Evolutionary conservation across 1,284 basidiomycete species (phyloP), one percentile per base, ranked within the genome.

Genomic region (Cryptococcus sp.): DNA sequence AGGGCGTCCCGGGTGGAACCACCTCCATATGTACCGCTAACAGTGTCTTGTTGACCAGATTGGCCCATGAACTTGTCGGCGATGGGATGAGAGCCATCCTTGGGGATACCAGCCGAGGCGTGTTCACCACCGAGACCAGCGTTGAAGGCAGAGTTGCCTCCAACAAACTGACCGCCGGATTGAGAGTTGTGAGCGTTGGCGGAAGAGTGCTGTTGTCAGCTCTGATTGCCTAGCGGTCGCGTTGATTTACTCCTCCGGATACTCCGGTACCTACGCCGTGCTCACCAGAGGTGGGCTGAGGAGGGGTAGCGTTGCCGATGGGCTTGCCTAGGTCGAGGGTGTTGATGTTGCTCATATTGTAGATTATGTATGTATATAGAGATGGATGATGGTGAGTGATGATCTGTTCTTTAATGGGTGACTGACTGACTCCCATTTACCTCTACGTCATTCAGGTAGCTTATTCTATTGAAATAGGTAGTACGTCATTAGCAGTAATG

Each of bases 21-120:
- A n/a, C 67, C 64, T 3, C 48, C 54, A 47, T 70, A 70, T 2
- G 60, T 60, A 16, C 67, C 67, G 25, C 52, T 51, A 24, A 67
- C 63, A 31, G 61, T 54, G 7, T 63, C 58, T 10, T 13, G 19
- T 25, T 19, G 44, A 24, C 23, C 19, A 37, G n/a, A 19, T 44
- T 21, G 39, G 19, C 19, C 47, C 49, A 42, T 58, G 56, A 59
- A 69, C 48, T 62, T 60, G 48, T 67, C 63, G 40, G 66, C 63
- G 45, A 66, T 67, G 16, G 66, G 63, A 24, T 23, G 24, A 4
- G 9, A 9, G 32, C 56, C 60, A 5, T 37, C 49, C 18, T 49
- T 48, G 48, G 50, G 49, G 45, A 56, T 51, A 61, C 65, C 65
- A 28, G 56, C 59, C 14, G 66, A 67, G 36, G 66, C 66, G 54